These are phyloP conservation scores for Leptomonas seymouri DNA, from an alignment of 208 protist genomes.

Conservation along the genomic window DNA sequence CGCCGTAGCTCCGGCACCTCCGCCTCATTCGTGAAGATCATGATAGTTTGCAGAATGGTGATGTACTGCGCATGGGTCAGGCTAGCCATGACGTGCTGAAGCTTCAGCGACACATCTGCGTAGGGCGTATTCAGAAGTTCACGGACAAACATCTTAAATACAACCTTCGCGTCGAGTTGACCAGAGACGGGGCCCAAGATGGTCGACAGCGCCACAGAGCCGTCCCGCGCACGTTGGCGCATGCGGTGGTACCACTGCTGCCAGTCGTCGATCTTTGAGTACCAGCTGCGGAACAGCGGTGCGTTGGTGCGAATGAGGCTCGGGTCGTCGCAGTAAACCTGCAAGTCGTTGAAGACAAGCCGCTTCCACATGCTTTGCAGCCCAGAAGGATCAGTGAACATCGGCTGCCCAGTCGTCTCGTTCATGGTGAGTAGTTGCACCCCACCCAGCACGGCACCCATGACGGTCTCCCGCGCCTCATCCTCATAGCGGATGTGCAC, in stretches of 20 bases:
- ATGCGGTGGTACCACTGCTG: slow-evolving; percentile 77
- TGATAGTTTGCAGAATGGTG: slow-evolving; percentile 56
- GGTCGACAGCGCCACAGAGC: slow-evolving; percentile 65
- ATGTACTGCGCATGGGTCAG: slow-evolving; percentile 84
- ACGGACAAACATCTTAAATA: slow-evolving; percentile 75
- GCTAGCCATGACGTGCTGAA: slow-evolving; percentile 68
- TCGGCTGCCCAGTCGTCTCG: slow-evolving; percentile 60
- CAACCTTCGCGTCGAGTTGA: slow-evolving; percentile 57
- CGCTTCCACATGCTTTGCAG: slow-evolving; percentile 73
- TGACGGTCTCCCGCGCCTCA: slow-evolving; percentile 45
- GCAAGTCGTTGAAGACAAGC: slow-evolving; percentile 69
- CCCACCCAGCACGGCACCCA: slow-evolving; percentile 74
- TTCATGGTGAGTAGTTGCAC: slow-evolving; percentile 83
- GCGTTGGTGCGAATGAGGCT: slow-evolving; percentile 23
- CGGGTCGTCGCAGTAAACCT: slow-evolving; percentile 89
- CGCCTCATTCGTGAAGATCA: slow-evolving; percentile 59
- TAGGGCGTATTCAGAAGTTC: slow-evolving; percentile 69
- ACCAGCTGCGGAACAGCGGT: slow-evolving; percentile 38
- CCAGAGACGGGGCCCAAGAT: slow-evolving; percentile 82
- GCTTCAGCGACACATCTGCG: slow-evolving; percentile 44
- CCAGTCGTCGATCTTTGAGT: slow-evolving; percentile 58
- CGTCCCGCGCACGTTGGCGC: slow-evolving; percentile 64
- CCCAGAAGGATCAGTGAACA: slow-evolving; percentile 71
- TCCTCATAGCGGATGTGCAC: slow-evolving; percentile 91
- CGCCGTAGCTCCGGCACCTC: slow-evolving; percentile 39